Base-by-base conservation (phyloP, 768 basidiomycete genomes). In the Boletus subcaerulescens region DNA sequence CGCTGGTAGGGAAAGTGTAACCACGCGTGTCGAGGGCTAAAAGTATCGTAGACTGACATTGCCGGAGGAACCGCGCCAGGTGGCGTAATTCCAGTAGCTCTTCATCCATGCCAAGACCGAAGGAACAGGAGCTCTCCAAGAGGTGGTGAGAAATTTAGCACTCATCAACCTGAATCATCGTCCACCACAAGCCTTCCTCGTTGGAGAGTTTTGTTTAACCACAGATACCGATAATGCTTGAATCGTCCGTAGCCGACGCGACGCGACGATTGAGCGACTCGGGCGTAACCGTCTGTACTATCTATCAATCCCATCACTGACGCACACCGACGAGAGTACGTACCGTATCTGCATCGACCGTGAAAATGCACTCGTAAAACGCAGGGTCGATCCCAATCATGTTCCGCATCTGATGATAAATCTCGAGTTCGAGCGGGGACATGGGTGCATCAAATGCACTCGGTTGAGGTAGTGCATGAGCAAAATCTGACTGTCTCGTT, bases 361-460 rank as follows among this genome's bases (percentile, higher is more conserved):
- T 96, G 71, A 97, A 96, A 60, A 98, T 89, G 68, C 96, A 97
- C 74, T 98, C 94, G 70, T 98, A 98, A 72, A 98, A 98, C 9
- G 93, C 89, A 1, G 94, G 94, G 65, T 98, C 93, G 56, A 98
- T 94, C 14, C 94, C 94, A 59, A 98, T 96, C 55, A 97, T 92
- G 60, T 98, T 98, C 49, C 93, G 83, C 93, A 97, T 96, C 72
- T 98, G 94, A 71, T 98, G 94, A 65, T 93, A 96, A 48, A 98
- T 85, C 71, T 98, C 94, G 48, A 98, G 75, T 68, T 98, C 94
- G 59, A 98, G 71, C 1, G 94, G 94, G 5, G 84, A 87, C 94
- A 98, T 98, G 0, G 94, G 88, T 3, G 85, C 79, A 68, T 97
- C 93, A 65, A 97, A 97, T 97, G 94, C 9, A 98, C 93, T 20